A percentile compares a stretch with the other conserved stretches of the same genome.
Conservation (phyloP, 2,329 filamentous ascomycete genomes). For the Mycosphaerella arachidis region DNA sequence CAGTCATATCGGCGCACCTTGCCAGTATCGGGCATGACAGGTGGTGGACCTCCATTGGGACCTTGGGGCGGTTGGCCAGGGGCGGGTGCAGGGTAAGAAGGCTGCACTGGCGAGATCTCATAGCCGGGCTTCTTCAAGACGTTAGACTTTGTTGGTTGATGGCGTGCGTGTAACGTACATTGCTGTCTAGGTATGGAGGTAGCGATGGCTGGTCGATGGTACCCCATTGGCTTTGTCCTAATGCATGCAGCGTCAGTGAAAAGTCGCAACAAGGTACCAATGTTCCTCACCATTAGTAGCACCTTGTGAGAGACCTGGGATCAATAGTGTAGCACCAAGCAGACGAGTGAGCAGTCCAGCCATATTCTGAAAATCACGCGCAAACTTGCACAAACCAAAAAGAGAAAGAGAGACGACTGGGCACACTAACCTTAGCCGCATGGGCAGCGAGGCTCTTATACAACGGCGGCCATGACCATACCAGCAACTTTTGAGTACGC, state of each 20-base stretch:
- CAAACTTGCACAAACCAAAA: background rate
- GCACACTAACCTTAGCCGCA: background rate
- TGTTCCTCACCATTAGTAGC: background rate
- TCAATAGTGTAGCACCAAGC: background rate
- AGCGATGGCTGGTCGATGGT: background rate
- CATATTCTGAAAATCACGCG: background rate
- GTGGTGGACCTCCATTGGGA: background rate
- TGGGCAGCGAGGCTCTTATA: background rate
- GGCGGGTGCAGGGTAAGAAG: background rate
- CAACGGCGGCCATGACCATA: background rate
- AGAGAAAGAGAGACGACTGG: background rate
- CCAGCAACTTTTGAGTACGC: background rate
- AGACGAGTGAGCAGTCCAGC: background rate
- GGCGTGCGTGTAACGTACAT: background rate
- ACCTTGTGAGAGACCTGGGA: background rate
- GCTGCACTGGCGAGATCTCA: background rate
- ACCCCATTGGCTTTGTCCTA: background rate
- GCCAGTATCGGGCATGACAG: conserved; percentile 4
- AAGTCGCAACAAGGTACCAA: background rate
- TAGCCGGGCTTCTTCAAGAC: background rate
- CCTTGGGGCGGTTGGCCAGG: background rate
- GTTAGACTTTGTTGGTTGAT: background rate
- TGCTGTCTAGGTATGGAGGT: background rate
- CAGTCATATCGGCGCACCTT: conserved; percentile 5
- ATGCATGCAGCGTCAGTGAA: background rate